A percentile compares a stretch with the other conserved stretches of the same genome.
These are phyloP conservation scores for Suhomyces bolitotheri DNA, from an alignment of 1,139 yeast genomes.

Conservation along the genomic window DNA sequence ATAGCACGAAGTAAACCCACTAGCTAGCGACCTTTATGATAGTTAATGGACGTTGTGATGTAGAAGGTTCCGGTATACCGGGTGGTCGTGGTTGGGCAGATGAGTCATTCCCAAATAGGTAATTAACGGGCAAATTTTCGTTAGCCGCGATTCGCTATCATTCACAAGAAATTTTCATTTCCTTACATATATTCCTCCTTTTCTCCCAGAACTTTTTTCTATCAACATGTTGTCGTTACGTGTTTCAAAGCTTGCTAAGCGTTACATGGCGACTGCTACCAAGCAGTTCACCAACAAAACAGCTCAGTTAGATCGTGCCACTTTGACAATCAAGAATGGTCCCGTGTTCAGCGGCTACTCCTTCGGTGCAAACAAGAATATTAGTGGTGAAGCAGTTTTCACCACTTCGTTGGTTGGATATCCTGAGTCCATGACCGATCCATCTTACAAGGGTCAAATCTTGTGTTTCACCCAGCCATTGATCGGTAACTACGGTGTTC, in stretches of 20 bases:
- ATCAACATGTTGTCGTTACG: slow-evolving; percentile 8
- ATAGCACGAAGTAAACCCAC: too few relatives aligned
- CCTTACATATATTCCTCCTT: slow-evolving; percentile 8
- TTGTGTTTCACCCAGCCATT: slow-evolving; percentile 95
- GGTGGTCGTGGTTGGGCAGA: slow-evolving; percentile 10
- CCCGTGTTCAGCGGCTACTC: slow-evolving; percentile 92
- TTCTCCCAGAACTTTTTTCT: slow-evolving; percentile 3
- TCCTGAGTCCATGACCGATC: slow-evolving; percentile 98
- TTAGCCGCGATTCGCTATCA: slow-evolving; percentile 47
- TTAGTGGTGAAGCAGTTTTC: slow-evolving; percentile 96
- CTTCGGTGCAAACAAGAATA: slow-evolving; percentile 89
- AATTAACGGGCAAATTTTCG: slow-evolving; percentile 26
- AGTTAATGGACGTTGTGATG: too few relatives aligned
- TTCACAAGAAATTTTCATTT: slow-evolving; percentile 13
- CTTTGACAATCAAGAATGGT: slow-evolving; percentile 87
- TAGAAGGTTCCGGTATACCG: neutral
- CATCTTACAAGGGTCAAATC: slow-evolving; percentile 94
- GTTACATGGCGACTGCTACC: slow-evolving; percentile 45
- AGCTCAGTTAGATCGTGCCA: slow-evolving; percentile 70
- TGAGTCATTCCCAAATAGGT: slow-evolving; percentile 32
- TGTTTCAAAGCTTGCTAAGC: slow-evolving; percentile 13
- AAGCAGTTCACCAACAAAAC: slow-evolving; percentile 37
- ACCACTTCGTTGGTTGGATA: slow-evolving; percentile 97
- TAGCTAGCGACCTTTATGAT: too few relatives aligned
- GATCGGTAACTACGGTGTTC: slow-evolving; percentile 97